Conservation (phyloP, 257 asterid species). For the Salvia rosmarinus region DNA sequence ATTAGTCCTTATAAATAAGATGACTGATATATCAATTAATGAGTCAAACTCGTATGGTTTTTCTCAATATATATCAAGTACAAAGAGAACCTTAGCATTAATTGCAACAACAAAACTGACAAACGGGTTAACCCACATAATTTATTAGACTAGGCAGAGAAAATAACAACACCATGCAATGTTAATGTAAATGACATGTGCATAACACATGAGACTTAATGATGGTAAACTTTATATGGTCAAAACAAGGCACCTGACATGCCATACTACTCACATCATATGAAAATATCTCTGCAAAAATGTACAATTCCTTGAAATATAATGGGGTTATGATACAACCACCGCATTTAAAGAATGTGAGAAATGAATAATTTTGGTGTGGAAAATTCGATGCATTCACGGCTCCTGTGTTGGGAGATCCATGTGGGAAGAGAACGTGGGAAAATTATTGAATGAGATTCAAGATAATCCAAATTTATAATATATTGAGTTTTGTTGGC, state of each 20-base stretch:
- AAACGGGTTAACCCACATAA: neutral
- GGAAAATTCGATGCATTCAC: slow-evolving; percentile 41
- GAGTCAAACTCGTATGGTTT: neutral
- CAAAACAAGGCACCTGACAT: slow-evolving; percentile 43
- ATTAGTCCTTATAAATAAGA: neutral
- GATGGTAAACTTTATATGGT: slow-evolving; percentile 24
- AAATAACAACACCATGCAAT: slow-evolving; percentile 17
- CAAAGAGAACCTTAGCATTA: slow-evolving; percentile 4
- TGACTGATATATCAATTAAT: neutral
- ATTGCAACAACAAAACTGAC: slow-evolving; percentile 7
- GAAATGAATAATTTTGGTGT: slow-evolving; percentile 28
- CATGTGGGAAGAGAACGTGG: slow-evolving; percentile 69
- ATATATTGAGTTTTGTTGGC: slow-evolving; percentile 10
- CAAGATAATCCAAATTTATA: slow-evolving; percentile 19
- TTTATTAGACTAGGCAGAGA: slow-evolving; percentile 23
- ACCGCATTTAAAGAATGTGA: slow-evolving; percentile 29
- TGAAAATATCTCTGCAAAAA: neutral
- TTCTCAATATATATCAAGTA: too few relatives aligned
- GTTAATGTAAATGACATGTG: slow-evolving; percentile 46
- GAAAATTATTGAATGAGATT: slow-evolving; percentile 47
- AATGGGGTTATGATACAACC: slow-evolving; percentile 19
- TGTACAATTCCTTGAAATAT: slow-evolving; percentile 16
- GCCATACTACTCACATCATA: slow-evolving; percentile 20
- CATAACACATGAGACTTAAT: slow-evolving; percentile 40
- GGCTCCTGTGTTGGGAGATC: slow-evolving; percentile 42